Evolutionary conservation across 2,329 filamentous ascomycete genomes (phyloP).

Genomic region (Colletotrichum somersetense): DNA sequence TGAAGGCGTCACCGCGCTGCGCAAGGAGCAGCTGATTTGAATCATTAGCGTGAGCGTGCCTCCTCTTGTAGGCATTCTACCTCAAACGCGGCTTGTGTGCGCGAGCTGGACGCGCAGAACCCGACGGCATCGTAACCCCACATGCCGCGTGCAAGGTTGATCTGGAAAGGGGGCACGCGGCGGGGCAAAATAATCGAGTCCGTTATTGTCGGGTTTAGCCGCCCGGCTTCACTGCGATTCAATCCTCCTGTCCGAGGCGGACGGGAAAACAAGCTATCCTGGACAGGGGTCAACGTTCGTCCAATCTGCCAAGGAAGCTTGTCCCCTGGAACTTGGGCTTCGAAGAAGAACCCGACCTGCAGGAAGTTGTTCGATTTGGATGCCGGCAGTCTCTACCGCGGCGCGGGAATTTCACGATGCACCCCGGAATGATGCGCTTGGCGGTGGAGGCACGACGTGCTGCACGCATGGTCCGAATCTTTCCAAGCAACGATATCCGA

Average conservation of each 20-base stretch:
- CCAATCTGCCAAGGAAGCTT: constrained; percentile 1
- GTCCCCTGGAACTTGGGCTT: neutral
- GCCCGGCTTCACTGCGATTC: neutral
- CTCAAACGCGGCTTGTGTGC: neutral
- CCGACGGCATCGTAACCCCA: neutral
- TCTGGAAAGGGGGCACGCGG: neutral
- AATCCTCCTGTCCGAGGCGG: neutral
- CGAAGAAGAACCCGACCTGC: neutral
- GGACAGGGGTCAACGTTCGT: neutral
- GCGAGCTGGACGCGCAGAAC: neutral
- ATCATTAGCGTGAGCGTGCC: neutral
- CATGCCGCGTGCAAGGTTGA: neutral
- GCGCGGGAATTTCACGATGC: neutral
- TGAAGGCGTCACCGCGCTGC: neutral
- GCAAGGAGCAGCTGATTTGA: neutral
- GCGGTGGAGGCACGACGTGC: neutral
- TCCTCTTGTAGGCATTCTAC: neutral
- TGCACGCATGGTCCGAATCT: neutral
- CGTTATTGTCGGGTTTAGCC: neutral
- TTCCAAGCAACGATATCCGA: neutral
- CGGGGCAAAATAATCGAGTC: neutral
- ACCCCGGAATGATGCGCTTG: neutral
- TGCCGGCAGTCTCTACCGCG: neutral
- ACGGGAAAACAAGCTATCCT: too few species aligned
- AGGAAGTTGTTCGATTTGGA: neutral